A percentile compares a stretch with the other conserved stretches of the same genome.
phyloP scores from a whole-genome alignment of 2,329 filamentous ascomycete genomes.

The Trichoderma citrinoviride region DNA sequence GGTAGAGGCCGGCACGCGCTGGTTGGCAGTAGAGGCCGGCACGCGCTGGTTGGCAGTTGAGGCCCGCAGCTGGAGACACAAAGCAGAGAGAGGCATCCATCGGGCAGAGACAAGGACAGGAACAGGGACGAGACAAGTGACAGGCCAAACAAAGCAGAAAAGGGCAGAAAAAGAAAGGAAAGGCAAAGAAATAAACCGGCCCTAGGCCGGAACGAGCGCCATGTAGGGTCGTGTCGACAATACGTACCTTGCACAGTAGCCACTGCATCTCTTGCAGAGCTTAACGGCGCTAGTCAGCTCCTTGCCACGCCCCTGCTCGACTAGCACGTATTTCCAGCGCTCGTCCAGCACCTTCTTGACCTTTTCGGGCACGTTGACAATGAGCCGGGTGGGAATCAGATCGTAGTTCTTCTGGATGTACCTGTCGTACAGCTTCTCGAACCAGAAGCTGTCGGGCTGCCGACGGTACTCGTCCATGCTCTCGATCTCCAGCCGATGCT shows the following conservation, averaged over 20 bases:
- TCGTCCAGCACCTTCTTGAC: slow-evolving; percentile 96
- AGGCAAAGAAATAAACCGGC: not conserved
- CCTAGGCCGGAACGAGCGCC: slow-evolving; percentile 18
- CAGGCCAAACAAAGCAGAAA: not conserved
- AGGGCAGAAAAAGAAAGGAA: not conserved
- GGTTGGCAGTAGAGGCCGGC: not conserved
- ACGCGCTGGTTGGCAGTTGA: not conserved
- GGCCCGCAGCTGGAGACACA: slow-evolving; percentile 5
- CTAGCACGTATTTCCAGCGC: slow-evolving; percentile 92
- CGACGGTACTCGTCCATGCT: slow-evolving; percentile 83
- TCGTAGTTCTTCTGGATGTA: slow-evolving; percentile 99
- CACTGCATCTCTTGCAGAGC: slow-evolving; percentile 86
- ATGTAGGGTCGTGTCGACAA: slow-evolving; percentile 20
- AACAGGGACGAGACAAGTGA: slow-evolving; percentile 9
- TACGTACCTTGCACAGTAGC: slow-evolving; percentile 84
- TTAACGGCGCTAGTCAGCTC: slow-evolving; percentile 96
- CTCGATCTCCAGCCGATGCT: slow-evolving; percentile 81
- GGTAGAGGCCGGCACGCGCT: not conserved
- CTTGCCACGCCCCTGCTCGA: slow-evolving; percentile 90
- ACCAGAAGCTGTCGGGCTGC: slow-evolving; percentile 88
- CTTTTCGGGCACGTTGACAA: slow-evolving; percentile 92
- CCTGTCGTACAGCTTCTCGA: slow-evolving; percentile 93
- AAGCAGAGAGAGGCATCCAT: not conserved
- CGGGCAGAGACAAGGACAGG: slow-evolving; percentile 11
- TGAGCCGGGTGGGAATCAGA: slow-evolving; percentile 83